phyloP scores from a whole-genome alignment of 345 rosid genomes.

The Euphorbia lathyris region DNA sequence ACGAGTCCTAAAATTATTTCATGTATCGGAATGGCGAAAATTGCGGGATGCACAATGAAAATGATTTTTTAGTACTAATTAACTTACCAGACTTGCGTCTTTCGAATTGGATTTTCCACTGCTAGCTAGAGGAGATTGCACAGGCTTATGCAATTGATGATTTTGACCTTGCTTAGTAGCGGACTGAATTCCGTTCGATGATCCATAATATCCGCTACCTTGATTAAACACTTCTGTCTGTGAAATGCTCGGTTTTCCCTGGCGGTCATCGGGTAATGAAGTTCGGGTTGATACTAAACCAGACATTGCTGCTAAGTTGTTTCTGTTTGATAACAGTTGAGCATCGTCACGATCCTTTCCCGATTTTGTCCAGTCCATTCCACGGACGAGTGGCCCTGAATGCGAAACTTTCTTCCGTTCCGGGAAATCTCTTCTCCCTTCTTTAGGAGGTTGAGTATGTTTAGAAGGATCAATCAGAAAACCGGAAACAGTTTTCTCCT shows the following conservation, averaged over 20 bases:
- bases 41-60: too few relatives aligned
- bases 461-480: conserved; percentile 37
- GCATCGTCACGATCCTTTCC: conserved; percentile 35
- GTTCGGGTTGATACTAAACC: conserved; percentile 48
- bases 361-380: conserved; percentile 31
- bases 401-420: conserved; percentile 42
- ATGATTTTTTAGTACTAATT: neutral
- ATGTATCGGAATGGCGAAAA: neutral
- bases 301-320: conserved; percentile 44
- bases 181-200: conserved; percentile 24
- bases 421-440: conserved; percentile 33
- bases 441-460: conserved; percentile 33
- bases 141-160: conserved; percentile 21
- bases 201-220: conserved; percentile 25
- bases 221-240: conserved; percentile 28
- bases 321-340: conserved; percentile 20
- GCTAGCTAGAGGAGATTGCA: conserved; percentile 33
- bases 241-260: conserved; percentile 29
- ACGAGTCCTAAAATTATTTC: neutral
- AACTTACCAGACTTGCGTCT: conserved; percentile 46
- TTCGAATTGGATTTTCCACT: conserved; percentile 30
- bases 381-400: conserved; percentile 58
- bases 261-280: conserved; percentile 30
- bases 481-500: conserved; percentile 37
- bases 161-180: conserved; percentile 34